phyloP scores from a whole-genome alignment of 768 basidiomycete genomes.

The Collybia sp. region DNA sequence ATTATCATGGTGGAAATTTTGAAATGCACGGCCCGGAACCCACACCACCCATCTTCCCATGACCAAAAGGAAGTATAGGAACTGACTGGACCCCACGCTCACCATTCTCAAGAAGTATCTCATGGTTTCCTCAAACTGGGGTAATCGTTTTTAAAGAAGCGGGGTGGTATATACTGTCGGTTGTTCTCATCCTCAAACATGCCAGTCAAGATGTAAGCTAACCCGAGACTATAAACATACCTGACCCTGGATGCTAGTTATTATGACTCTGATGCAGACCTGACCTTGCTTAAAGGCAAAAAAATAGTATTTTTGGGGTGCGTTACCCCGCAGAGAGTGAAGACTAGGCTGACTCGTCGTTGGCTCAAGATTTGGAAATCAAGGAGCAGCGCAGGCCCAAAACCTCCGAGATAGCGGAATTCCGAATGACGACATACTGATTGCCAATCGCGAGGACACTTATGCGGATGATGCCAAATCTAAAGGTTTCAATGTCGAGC shows the following conservation, averaged over 20 bases:
- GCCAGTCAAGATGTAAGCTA: slow-evolving; percentile 53
- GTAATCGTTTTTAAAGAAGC: too few relatives aligned
- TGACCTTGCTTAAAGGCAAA: slow-evolving; percentile 39
- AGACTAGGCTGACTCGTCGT: background rate
- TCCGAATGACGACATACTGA: slow-evolving; percentile 53
- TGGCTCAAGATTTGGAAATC: slow-evolving; percentile 51
- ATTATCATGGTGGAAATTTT: too few relatives aligned
- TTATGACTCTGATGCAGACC: slow-evolving; percentile 59
- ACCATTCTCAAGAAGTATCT: too few relatives aligned
- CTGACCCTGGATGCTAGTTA: slow-evolving; percentile 34
- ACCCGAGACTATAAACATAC: background rate
- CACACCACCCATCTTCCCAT: too few relatives aligned
- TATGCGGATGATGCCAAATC: slow-evolving; percentile 54
- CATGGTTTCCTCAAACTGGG: too few relatives aligned
- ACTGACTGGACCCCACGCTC: too few relatives aligned
- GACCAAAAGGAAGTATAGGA: too few relatives aligned
- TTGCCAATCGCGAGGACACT: slow-evolving; percentile 53
- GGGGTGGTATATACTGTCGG: too few relatives aligned
- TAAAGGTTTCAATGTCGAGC: slow-evolving; percentile 53
- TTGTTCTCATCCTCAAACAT: slow-evolving; percentile 10
- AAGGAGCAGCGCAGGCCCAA: slow-evolving; percentile 64
- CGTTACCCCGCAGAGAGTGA: background rate
- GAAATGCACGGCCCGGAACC: too few relatives aligned
- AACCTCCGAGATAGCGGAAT: slow-evolving; percentile 62
- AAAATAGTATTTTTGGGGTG: slow-evolving; percentile 60